Evolutionary conservation across 192 early-diverging fungal species (phyloP).

Genomic region (Podila minutissima): DNA sequence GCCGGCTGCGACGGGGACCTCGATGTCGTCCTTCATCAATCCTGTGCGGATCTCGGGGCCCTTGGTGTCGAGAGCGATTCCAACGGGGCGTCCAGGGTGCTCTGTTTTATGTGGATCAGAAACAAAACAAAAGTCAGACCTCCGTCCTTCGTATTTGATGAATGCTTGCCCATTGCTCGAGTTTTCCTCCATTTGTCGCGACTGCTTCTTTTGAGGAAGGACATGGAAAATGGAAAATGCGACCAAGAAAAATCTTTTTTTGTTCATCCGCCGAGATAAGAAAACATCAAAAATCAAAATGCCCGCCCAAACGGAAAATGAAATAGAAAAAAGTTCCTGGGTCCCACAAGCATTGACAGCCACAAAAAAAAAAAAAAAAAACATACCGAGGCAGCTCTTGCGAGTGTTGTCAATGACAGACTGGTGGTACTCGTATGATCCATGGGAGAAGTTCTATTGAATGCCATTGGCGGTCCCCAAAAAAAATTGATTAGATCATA

Average conservation of each 20-base stretch:
- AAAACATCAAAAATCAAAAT: background rate
- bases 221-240: background rate
- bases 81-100: constrained; percentile 63
- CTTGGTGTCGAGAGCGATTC: constrained; percentile 88
- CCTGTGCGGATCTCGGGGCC: constrained; percentile 92
- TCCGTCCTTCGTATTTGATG: background rate
- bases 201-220: background rate
- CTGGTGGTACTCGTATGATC: constrained; percentile 72
- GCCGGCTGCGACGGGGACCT: constrained; percentile 77
- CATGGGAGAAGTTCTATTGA: constrained; percentile 64
- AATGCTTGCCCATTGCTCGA: background rate
- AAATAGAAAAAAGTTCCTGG: background rate
- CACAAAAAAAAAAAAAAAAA: background rate
- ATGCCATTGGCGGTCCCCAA: background rate
- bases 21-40: constrained; percentile 76
- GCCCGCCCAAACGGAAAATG: background rate
- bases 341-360: background rate
- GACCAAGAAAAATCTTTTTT: background rate
- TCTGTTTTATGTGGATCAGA: constrained; percentile 29
- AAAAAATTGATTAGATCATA: background rate
- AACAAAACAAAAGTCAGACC: background rate
- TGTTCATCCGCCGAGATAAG: background rate
- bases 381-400: constrained; percentile 60
- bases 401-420: constrained; percentile 70
- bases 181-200: background rate